These are phyloP conservation scores for Candida chilensis DNA, from an alignment of 805 yeast species.

Conservation along the genomic window DNA sequence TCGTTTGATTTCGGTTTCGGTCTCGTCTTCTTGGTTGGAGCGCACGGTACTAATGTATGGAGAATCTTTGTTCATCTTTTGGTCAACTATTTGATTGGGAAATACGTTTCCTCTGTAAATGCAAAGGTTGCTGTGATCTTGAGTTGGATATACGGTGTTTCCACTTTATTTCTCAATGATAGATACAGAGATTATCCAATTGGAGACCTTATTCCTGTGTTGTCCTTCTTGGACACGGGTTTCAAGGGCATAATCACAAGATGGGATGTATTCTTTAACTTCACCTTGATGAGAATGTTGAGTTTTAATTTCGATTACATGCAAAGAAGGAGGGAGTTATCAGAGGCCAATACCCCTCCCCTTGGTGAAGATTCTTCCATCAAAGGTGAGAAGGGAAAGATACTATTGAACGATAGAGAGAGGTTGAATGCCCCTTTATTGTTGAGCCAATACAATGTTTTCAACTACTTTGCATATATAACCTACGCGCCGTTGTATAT, in stretches of 20 bases:
- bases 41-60: constrained; percentile 72
- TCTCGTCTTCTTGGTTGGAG: constrained; percentile 50
- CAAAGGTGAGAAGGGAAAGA: constrained; percentile 4
- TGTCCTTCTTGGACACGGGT: constrained; percentile 49
- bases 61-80: constrained; percentile 52
- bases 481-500: constrained; percentile 84
- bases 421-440: constrained; percentile 60
- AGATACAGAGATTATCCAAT: constrained; percentile 44
- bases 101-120: constrained; percentile 16
- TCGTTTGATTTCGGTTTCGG: constrained; percentile 74
- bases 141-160: constrained; percentile 78
- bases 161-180: constrained; percentile 71
- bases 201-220: constrained; percentile 25
- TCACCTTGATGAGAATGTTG: constrained; percentile 75
- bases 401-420: constrained; percentile 45
- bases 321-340: constrained; percentile 18
- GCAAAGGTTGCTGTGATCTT: constrained; percentile 26
- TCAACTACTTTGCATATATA: constrained; percentile 67
- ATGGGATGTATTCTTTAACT: constrained; percentile 96
- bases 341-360: constrained; percentile 4
- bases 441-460: constrained; percentile 46
- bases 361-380: no score
- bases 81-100: constrained; percentile 43
- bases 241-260: constrained; percentile 73
- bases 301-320: constrained; percentile 77